Conservation (phyloP, 129 eudicot species). For the Saposhnikovia divaricata region DNA sequence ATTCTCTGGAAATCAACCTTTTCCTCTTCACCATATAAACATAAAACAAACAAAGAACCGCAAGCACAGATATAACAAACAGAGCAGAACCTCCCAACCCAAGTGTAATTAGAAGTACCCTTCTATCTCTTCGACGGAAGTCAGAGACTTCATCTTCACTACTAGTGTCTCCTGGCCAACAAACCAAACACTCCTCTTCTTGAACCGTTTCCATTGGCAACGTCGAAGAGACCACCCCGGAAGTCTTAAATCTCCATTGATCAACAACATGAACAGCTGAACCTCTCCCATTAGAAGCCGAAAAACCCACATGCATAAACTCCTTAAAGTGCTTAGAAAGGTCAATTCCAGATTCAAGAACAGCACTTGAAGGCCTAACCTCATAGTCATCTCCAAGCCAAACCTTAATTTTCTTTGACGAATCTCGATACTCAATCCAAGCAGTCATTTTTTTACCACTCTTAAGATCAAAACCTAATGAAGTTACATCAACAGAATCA, state of each 20-base stretch:
- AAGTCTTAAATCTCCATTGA: conserved; percentile 42
- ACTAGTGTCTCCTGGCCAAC: conserved; percentile 38
- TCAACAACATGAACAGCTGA: conserved; percentile 38
- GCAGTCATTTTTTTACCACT: conserved; percentile 33
- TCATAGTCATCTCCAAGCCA: conserved; percentile 42
- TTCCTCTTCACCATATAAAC: conserved; percentile 20
- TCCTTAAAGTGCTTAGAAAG: conserved; percentile 38
- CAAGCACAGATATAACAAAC: conserved; percentile 15
- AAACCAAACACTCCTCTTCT: conserved; percentile 40
- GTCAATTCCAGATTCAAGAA: conserved; percentile 36
- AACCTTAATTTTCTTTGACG: conserved; percentile 24
- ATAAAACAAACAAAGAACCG: conserved; percentile 7
- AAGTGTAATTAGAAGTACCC: conserved; percentile 26
- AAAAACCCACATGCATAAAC: conserved; percentile 67
- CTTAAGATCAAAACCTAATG: conserved; percentile 44
- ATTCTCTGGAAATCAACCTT: not conserved
- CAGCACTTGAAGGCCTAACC: conserved; percentile 33
- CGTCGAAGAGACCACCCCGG: conserved; percentile 25
- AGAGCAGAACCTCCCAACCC: conserved; percentile 25
- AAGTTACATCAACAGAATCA: conserved; percentile 34
- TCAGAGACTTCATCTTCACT: not conserved
- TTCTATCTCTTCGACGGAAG: conserved; percentile 12
- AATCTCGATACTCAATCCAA: conserved; percentile 52
- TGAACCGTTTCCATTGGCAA: conserved; percentile 30
- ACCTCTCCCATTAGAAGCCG: conserved; percentile 53